Percentiles rank a stretch among this genome's conserved stretches.
These are phyloP conservation scores for Henningerozyma blattae DNA, from an alignment of 805 yeast species.

Conservation along the genomic window DNA sequence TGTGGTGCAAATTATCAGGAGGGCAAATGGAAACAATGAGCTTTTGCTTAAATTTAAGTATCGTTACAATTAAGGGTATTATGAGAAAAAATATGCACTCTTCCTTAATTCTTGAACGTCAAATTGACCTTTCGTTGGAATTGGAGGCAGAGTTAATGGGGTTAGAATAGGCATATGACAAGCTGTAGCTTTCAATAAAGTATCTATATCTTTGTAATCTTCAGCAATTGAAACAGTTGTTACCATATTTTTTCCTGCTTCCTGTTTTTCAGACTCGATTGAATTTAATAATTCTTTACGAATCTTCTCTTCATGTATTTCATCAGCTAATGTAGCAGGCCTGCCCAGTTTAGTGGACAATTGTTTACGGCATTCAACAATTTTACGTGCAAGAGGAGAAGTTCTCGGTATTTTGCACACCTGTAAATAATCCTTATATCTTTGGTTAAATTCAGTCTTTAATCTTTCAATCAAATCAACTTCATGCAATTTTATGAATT, in stretches of 20 bases:
- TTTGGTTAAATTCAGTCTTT: conserved; percentile 64
- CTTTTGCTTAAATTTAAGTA: too few species aligned
- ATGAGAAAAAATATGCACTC: conserved; percentile 68
- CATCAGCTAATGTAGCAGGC: conserved; percentile 55
- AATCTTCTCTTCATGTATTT: conserved; percentile 55
- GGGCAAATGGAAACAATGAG: too few species aligned
- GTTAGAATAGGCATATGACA: conserved; percentile 36
- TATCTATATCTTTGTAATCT: conserved; percentile 17
- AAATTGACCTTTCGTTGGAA: conserved; percentile 74
- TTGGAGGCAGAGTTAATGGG: conserved; percentile 58
- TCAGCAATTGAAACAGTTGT: conserved; percentile 57
- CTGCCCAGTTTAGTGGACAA: conserved; percentile 40
- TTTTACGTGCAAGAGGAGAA: conserved; percentile 38
- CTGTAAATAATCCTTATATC: conserved; percentile 65
- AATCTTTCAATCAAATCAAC: conserved; percentile 60
- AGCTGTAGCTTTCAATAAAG: conserved; percentile 13
- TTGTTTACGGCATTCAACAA: conserved; percentile 37
- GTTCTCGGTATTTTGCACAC: conserved; percentile 41
- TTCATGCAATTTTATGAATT: conserved; percentile 68
- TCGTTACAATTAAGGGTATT: background rate
- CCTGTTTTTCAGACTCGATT: conserved; percentile 34
- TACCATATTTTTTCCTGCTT: conserved; percentile 40
- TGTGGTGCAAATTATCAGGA: too few species aligned
- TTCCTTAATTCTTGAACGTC: conserved; percentile 62
- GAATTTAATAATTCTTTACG: conserved; percentile 47